Evolutionary conservation across 176 grass and related monocot genomes (phyloP).

Genomic region (Rhynchospora breviuscula): DNA sequence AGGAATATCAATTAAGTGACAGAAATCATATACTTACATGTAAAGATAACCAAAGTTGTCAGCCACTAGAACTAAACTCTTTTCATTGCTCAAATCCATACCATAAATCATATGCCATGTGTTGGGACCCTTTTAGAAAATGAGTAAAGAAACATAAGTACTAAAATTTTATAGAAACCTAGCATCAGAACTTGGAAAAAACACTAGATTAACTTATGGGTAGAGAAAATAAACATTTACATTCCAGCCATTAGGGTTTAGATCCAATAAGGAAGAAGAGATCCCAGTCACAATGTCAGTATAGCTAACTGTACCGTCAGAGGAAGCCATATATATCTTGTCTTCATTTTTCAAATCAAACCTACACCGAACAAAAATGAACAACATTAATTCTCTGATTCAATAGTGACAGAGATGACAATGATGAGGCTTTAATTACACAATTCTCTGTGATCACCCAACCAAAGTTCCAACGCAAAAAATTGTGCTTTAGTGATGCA

Average conservation of each 20-base stretch:
- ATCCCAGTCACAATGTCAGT: conserved; percentile 83
- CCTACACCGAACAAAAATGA: conserved; percentile 33
- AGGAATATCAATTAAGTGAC: background rate
- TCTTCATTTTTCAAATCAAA: conserved; percentile 58
- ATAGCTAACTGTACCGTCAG: conserved; percentile 80
- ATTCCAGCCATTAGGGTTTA: conserved; percentile 92
- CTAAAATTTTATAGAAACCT: background rate
- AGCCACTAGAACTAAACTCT: conserved; percentile 80
- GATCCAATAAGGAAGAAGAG: conserved; percentile 56
- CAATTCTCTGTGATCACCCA: background rate
- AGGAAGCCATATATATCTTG: conserved; percentile 76
- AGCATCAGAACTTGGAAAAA: background rate
- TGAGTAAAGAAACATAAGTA: background rate
- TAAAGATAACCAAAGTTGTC: conserved; percentile 93
- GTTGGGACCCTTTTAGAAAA: conserved; percentile 56
- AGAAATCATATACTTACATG: conserved; percentile 35
- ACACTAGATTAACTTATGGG: background rate
- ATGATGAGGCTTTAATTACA: background rate
- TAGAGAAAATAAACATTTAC: conserved; percentile 36
- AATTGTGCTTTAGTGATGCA: background rate
- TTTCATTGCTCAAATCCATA: conserved; percentile 80
- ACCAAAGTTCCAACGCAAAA: background rate
- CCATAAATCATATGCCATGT: conserved; percentile 93
- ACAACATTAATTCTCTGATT: conserved; percentile 4
- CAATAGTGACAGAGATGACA: background rate